phyloP scores from a whole-genome alignment of 1,139 yeast genomes.

The Magnusiomyces paraingens region DNA sequence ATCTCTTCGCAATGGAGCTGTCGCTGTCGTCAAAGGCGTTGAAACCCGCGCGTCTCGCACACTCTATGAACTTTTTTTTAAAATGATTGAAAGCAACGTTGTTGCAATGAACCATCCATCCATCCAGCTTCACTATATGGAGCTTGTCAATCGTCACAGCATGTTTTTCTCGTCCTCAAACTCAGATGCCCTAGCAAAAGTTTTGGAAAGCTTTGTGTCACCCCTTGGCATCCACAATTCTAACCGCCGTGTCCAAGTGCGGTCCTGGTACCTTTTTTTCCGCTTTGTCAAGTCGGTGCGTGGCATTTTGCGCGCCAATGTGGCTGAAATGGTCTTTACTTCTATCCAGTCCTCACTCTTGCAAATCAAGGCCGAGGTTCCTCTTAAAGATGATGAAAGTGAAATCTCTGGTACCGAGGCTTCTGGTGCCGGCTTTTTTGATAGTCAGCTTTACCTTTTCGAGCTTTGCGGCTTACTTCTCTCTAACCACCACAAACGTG shows the following conservation, averaged over 20 bases:
- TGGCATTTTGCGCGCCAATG: slow-evolving; percentile 45
- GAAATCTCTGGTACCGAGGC: slow-evolving; percentile 39
- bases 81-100: slow-evolving; percentile 54
- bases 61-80: slow-evolving; percentile 48
- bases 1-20: slow-evolving; percentile 63
- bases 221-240: slow-evolving; percentile 74
- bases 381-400: slow-evolving; percentile 39
- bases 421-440: slow-evolving; percentile 59
- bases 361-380: slow-evolving; percentile 51
- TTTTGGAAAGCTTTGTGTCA: slow-evolving; percentile 71
- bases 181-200: slow-evolving; percentile 50
- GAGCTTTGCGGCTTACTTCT: slow-evolving; percentile 44
- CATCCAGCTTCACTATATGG: slow-evolving; percentile 76
- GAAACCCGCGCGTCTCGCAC: slow-evolving; percentile 25
- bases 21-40: slow-evolving; percentile 57
- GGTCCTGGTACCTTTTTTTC: slow-evolving; percentile 87
- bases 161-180: slow-evolving; percentile 49
- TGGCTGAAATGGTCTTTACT: slow-evolving; percentile 43
- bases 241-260: slow-evolving; percentile 54
- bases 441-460: slow-evolving; percentile 72
- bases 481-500: slow-evolving; percentile 22
- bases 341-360: slow-evolving; percentile 47
- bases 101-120: slow-evolving; percentile 55
- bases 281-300: slow-evolving; percentile 74
- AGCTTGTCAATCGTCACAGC: slow-evolving; percentile 74